These are phyloP conservation scores for Rhodosporidiobolus odoratus DNA, from an alignment of 768 basidiomycete species.

Conservation along the genomic window DNA sequence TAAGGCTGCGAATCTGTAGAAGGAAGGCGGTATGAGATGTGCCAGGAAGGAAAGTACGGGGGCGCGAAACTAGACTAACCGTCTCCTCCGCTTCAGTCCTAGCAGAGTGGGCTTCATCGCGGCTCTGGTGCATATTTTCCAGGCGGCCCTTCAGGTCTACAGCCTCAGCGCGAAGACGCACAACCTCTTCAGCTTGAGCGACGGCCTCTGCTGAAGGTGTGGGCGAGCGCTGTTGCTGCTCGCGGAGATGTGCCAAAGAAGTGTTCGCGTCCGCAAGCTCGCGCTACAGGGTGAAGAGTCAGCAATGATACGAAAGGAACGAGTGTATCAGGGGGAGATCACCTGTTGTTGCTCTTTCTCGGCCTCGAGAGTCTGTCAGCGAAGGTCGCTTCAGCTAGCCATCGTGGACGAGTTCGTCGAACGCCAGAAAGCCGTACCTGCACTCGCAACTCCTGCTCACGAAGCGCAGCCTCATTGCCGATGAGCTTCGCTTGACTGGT, in stretches of 20 bases:
- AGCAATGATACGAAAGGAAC: neutral
- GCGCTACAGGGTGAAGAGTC: neutral
- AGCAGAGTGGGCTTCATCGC: neutral
- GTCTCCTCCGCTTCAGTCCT: neutral
- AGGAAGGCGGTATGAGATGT: too few relatives aligned
- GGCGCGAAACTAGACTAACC: too few relatives aligned
- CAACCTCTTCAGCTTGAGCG: neutral
- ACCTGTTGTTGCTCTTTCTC: neutral
- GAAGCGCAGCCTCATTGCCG: too few relatives aligned
- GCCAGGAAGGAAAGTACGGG: too few relatives aligned
- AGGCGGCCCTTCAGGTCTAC: neutral
- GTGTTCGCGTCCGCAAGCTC: neutral
- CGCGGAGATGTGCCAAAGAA: neutral
- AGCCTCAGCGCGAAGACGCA: neutral
- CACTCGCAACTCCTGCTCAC: too few relatives aligned
- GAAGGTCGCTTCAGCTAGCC: neutral
- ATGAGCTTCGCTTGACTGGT: too few relatives aligned
- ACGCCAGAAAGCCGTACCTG: too few relatives aligned
- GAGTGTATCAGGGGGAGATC: neutral
- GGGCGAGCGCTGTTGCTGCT: neutral
- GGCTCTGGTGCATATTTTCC: neutral
- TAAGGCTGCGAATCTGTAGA: neutral
- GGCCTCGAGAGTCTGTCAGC: neutral
- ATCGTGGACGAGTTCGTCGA: neutral
- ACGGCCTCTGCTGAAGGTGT: neutral